phyloP scores from a whole-genome alignment of 805 yeast species.

The Barnettozyma salicaria region DNA sequence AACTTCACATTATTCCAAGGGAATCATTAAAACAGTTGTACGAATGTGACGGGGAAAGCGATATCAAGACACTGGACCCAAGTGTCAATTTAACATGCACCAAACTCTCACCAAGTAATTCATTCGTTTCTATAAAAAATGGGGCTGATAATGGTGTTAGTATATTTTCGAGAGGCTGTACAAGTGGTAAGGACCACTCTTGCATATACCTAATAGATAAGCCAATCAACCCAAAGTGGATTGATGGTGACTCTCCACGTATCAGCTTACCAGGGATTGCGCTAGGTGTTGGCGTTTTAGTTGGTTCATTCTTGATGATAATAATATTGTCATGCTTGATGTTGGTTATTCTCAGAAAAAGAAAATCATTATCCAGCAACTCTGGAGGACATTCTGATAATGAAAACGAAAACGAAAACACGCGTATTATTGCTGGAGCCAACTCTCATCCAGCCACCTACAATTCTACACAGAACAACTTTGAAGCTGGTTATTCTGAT shows the following conservation, averaged over 20 bases:
- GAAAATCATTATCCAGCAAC: constrained; percentile 4
- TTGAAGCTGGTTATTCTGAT: constrained; percentile 22
- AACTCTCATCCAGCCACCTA: neutral
- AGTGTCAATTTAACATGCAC: constrained; percentile 41
- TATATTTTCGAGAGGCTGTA: constrained; percentile 56
- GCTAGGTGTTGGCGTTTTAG: constrained; percentile 56
- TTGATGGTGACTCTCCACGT: constrained; percentile 43
- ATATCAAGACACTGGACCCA: constrained; percentile 39
- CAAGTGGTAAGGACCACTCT: constrained; percentile 27
- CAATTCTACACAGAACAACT: constrained; percentile 8
- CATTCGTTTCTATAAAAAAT: constrained; percentile 34
- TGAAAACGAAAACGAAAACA: neutral
- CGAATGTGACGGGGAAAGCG: constrained; percentile 39
- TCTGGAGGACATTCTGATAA: constrained; percentile 8
- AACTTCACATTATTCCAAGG: constrained; percentile 64
- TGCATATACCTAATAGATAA: constrained; percentile 64
- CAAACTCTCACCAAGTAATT: constrained; percentile 31
- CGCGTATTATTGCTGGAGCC: neutral
- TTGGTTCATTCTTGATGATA: constrained; percentile 46
- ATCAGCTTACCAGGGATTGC: constrained; percentile 64
- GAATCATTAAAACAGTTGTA: constrained; percentile 42
- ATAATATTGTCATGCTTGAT: constrained; percentile 32
- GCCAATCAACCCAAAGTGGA: constrained; percentile 63
- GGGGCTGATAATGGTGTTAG: constrained; percentile 54
- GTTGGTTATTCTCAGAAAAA: constrained; percentile 29